phyloP scores from a whole-genome alignment of 1,139 yeast genomes.

The Dujonia santamariae region DNA sequence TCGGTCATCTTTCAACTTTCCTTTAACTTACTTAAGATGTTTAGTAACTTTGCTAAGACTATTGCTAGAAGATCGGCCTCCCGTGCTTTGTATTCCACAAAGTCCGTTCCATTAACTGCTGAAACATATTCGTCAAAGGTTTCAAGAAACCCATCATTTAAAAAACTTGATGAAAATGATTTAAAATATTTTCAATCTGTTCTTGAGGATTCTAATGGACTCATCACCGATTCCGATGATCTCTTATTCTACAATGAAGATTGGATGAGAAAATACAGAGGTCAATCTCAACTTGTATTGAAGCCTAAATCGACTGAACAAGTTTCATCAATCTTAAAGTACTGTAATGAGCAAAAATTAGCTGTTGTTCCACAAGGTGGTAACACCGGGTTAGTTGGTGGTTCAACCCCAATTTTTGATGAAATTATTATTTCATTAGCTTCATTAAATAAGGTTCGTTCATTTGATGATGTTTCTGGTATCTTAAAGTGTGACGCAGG shows the following conservation, averaged over 20 bases:
- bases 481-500: conserved; percentile 90
- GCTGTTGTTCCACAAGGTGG: conserved; percentile 98
- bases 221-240: conserved; percentile 57
- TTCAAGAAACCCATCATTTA: conserved; percentile 42
- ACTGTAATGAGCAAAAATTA: conserved; percentile 73
- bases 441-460: conserved; percentile 72
- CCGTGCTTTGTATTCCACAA: conserved; percentile 24
- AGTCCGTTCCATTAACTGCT: conserved; percentile 55
- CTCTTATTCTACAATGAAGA: conserved; percentile 79
- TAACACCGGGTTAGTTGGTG: conserved; percentile 95
- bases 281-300: conserved; percentile 77
- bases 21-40: not conserved
- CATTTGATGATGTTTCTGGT: conserved; percentile 81
- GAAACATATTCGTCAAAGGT: conserved; percentile 59
- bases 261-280: conserved; percentile 94
- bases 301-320: conserved; percentile 85
- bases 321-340: conserved; percentile 70
- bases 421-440: conserved; percentile 75
- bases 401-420: conserved; percentile 89
- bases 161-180: conserved; percentile 53
- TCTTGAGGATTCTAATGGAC: conserved; percentile 41
- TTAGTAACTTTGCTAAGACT: not conserved
- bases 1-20: not conserved
- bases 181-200: conserved; percentile 60
- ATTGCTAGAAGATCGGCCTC: no score